Percentiles rank a stretch among this genome's conserved stretches.
These are phyloP conservation scores for Sclerotinia subarctica DNA, from an alignment of 2,329 filamentous ascomycete species.

Conservation along the genomic window DNA sequence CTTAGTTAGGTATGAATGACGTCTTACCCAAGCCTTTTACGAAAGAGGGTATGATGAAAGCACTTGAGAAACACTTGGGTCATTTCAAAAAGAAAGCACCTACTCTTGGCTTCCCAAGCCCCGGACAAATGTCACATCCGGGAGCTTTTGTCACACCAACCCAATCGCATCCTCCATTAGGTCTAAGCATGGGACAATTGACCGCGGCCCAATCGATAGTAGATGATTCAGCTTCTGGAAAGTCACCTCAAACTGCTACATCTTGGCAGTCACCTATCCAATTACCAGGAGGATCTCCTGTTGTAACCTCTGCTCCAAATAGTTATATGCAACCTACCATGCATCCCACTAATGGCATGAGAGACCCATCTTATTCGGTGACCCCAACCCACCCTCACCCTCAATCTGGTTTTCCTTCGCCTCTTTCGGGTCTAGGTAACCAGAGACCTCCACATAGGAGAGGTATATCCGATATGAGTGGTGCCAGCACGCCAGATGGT, in stretches of 20 bases:
- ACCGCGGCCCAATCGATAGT: conserved; percentile 35
- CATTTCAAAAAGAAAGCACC: conserved; percentile 67
- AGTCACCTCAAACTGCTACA: conserved; percentile 36
- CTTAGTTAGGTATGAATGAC: conserved; percentile 81
- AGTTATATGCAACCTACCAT: conserved; percentile 30
- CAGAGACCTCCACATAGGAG: conserved; percentile 34
- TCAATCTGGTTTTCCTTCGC: conserved; percentile 27
- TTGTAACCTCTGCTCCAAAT: conserved; percentile 29
- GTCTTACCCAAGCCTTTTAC: conserved; percentile 97
- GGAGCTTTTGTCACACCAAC: conserved; percentile 32
- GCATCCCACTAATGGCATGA: conserved; percentile 26
- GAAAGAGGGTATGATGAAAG: conserved; percentile 75
- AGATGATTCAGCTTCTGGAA: conserved; percentile 38
- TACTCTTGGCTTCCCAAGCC: conserved; percentile 23
- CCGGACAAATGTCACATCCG: conserved; percentile 30
- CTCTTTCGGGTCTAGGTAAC: conserved; percentile 26
- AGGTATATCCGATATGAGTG: conserved; percentile 36
- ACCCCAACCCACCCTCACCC: conserved; percentile 33
- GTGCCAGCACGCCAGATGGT: conserved; percentile 29
- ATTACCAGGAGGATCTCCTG: conserved; percentile 35
- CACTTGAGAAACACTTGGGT: conserved; percentile 85
- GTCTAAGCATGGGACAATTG: conserved; percentile 36
- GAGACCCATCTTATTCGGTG: conserved; percentile 35
- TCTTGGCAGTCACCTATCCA: conserved; percentile 38
- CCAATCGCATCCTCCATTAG: conserved; percentile 30